Evolutionary conservation across 257 asterid genomes (phyloP).

Genomic region (Salvia splendens): DNA sequence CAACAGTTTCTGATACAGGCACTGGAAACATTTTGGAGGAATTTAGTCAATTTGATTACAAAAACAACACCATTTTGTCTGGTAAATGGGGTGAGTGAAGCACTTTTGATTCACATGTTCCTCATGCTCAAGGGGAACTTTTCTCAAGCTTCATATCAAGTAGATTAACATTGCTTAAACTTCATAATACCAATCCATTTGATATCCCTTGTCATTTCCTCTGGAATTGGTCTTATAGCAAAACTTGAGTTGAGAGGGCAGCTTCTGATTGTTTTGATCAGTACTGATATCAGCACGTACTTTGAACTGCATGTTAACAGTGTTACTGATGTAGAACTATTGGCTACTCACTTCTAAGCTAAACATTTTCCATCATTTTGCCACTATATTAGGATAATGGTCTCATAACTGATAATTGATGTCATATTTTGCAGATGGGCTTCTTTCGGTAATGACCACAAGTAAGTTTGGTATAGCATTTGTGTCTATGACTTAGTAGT

Average conservation of each 20-base stretch:
- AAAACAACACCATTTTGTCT: conserved; percentile 34
- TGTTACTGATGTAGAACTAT: conserved; percentile 8
- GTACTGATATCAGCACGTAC: background rate
- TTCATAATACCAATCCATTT: conserved; percentile 19
- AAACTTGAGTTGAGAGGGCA: conserved; percentile 15
- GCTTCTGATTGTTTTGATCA: conserved; percentile 27
- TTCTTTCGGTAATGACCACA: conserved; percentile 65
- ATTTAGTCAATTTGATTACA: conserved; percentile 44
- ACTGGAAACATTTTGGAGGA: conserved; percentile 68
- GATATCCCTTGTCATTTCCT: conserved; percentile 23
- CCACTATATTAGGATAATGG: conserved; percentile 13
- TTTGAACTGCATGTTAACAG: background rate
- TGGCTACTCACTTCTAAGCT: conserved; percentile 19
- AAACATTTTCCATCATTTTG: conserved; percentile 4
- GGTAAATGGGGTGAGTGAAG: conserved; percentile 69
- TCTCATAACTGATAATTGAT: conserved; percentile 40
- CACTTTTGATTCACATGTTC: conserved; percentile 1
- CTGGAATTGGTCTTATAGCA: background rate
- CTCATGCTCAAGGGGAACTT: conserved; percentile 1
- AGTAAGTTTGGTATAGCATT: conserved; percentile 47
- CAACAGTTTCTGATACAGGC: conserved; percentile 88
- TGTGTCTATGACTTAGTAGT: conserved; percentile 2
- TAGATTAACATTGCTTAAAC: background rate
- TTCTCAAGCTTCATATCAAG: background rate
- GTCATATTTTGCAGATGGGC: conserved; percentile 62